These are phyloP conservation scores for Trichoderma sp. DNA, from an alignment of 2,329 filamentous ascomycete genomes.

Conservation along the genomic window DNA sequence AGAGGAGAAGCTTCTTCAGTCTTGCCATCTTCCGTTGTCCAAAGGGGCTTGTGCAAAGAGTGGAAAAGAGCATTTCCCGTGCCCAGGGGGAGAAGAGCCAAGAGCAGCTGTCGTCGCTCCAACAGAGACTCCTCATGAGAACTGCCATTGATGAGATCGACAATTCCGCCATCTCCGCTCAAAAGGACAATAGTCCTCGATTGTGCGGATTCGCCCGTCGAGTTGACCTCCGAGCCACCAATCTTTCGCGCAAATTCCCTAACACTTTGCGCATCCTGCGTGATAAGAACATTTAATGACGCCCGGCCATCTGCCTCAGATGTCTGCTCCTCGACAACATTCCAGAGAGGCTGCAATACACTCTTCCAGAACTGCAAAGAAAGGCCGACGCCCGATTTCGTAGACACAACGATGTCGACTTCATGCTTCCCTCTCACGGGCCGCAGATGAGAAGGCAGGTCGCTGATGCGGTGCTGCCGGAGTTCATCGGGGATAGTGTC, in stretches of 20 bases:
- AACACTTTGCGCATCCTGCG: slow-evolving; percentile 61
- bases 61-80: slow-evolving; percentile 65
- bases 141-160: slow-evolving; percentile 73
- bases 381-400: slow-evolving; percentile 58
- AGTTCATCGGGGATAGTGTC: slow-evolving; percentile 37
- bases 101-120: slow-evolving; percentile 35
- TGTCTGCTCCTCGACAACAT: slow-evolving; percentile 33
- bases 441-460: slow-evolving; percentile 39
- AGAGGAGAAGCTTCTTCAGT: slow-evolving; percentile 34
- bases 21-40: slow-evolving; percentile 33
- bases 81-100: slow-evolving; percentile 58
- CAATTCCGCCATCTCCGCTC: slow-evolving; percentile 82
- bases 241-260: slow-evolving; percentile 53
- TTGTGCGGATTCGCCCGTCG: background rate
- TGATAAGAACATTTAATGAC: slow-evolving; percentile 50
- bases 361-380: slow-evolving; percentile 54
- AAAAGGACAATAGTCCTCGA: slow-evolving; percentile 66
- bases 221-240: slow-evolving; percentile 20
- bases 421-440: slow-evolving; percentile 24
- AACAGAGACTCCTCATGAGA: background rate
- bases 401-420: slow-evolving; percentile 66
- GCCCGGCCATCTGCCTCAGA: background rate
- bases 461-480: slow-evolving; percentile 33
- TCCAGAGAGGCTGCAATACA: slow-evolving; percentile 56
- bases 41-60: slow-evolving; percentile 57